These are phyloP conservation scores for Raphanus hybrid DNA, from an alignment of 441 rosid species.

Conservation along the genomic window DNA sequence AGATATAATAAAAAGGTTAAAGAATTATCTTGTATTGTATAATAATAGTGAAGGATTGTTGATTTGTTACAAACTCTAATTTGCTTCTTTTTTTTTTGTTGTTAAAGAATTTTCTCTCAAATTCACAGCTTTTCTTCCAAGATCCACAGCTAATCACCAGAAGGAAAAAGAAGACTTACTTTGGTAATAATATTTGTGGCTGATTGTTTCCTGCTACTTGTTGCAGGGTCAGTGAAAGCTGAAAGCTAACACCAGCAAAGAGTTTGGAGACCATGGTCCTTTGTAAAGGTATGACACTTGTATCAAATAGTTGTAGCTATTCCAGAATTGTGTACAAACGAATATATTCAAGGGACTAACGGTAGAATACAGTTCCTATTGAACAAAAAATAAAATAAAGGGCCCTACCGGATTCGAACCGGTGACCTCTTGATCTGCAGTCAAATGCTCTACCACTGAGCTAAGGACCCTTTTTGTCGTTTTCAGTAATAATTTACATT, in stretches of 20 bases:
- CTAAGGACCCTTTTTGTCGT: slow-evolving; percentile 59
- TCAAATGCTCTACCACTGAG: slow-evolving; percentile 98
- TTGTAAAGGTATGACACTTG: neutral
- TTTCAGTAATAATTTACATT: neutral
- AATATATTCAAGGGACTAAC: neutral
- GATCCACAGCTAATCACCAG: neutral
- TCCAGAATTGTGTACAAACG: neutral
- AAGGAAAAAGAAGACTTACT: neutral
- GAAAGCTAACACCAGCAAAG: neutral
- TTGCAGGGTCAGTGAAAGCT: slow-evolving; percentile 4
- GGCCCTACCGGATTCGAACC: slow-evolving; percentile 86
- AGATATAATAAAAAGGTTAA: slow-evolving; percentile 14
- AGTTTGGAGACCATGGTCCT: slow-evolving; percentile 1
- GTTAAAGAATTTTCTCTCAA: neutral
- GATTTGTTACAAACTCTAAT: slow-evolving; percentile 6
- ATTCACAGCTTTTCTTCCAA: slow-evolving; percentile 1
- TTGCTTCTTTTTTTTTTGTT: neutral
- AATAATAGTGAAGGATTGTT: slow-evolving; percentile 12
- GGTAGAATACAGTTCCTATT: neutral
- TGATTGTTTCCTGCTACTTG: neutral
- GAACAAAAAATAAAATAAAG: neutral
- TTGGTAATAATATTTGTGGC: neutral
- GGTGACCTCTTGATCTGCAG: slow-evolving; percentile 93
- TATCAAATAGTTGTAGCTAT: slow-evolving; percentile 2
- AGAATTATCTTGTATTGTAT: slow-evolving; percentile 25